phyloP scores from a whole-genome alignment of 495 filamentous ascomycete species.

The Viridothelium virens region DNA sequence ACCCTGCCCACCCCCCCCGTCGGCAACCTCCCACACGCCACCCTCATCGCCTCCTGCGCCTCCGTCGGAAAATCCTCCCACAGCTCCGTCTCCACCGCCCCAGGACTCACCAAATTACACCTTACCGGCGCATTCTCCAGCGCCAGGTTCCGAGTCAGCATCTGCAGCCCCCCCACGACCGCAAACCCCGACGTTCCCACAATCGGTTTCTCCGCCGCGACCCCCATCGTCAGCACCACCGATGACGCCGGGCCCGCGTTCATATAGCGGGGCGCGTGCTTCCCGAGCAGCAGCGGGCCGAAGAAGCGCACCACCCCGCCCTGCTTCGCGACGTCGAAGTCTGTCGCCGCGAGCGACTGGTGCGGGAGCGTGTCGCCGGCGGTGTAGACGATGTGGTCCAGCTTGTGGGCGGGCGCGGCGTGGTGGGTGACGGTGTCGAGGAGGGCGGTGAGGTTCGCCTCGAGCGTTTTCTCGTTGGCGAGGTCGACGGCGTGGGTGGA shows the following conservation, averaged over 20 bases:
- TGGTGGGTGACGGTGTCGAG: conserved; percentile 20
- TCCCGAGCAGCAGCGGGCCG: conserved; percentile 29
- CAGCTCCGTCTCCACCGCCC: conserved; percentile 32
- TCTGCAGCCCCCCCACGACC: conserved; percentile 26
- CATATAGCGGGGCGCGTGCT: conserved; percentile 25
- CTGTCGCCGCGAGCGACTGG: conserved; percentile 17
- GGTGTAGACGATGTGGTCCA: conserved; percentile 36
- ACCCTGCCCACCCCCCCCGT: conserved; percentile 23
- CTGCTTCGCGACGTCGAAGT: conserved; percentile 18
- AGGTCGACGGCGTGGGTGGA: conserved; percentile 28
- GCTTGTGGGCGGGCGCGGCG: conserved; percentile 15
- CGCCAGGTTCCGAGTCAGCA: conserved; percentile 28
- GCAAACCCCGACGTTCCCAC: conserved; percentile 23
- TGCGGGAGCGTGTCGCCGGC: conserved; percentile 30
- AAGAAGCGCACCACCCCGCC: conserved; percentile 34
- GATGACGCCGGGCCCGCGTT: conserved; percentile 16
- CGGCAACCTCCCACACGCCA: conserved; percentile 35
- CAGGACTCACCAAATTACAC: conserved; percentile 32
- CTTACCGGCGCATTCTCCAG: conserved; percentile 33
- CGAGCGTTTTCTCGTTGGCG: conserved; percentile 24
- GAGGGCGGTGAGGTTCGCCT: conserved; percentile 25
- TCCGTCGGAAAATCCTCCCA: conserved; percentile 26
- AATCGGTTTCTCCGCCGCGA: conserved; percentile 26
- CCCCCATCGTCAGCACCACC: conserved; percentile 32
- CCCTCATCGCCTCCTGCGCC: conserved; percentile 18